Evolutionary conservation across 106 monocot genomes (phyloP).

Genomic region (Allium sativum): DNA sequence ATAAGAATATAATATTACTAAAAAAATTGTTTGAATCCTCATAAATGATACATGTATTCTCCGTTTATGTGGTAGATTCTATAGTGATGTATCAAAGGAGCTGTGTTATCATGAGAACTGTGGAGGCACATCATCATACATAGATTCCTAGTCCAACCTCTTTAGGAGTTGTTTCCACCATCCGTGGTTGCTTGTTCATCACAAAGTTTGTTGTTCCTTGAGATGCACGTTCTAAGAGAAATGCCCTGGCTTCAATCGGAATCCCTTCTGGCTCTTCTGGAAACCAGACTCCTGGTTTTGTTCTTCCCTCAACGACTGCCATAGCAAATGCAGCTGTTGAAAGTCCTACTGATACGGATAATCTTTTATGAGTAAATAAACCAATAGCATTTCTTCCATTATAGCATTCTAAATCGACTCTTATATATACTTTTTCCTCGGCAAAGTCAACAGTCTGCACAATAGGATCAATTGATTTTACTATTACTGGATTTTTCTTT

Average conservation of each 20-base stretch:
- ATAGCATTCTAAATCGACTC: conserved; percentile 91
- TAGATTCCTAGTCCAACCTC: conserved; percentile 78
- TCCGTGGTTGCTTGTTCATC: conserved; percentile 87
- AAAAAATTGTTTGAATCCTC: no score
- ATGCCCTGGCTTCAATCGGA: conserved; percentile 54
- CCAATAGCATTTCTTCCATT: conserved; percentile 67
- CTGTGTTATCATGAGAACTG: no score
- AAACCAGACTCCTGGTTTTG: conserved; percentile 96
- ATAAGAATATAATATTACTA: no score
- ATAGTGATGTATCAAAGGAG: no score
- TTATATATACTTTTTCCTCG: conserved; percentile 79
- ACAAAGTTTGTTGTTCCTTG: conserved; percentile 67
- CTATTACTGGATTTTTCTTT: conserved; percentile 57
- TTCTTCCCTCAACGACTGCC: conserved; percentile 66
- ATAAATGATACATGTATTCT: no score
- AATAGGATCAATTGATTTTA: conserved; percentile 63
- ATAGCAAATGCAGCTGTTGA: conserved; percentile 79
- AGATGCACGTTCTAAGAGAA: conserved; percentile 68
- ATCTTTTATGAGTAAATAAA: conserved; percentile 75
- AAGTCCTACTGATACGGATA: conserved; percentile 69
- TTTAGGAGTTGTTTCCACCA: conserved; percentile 86
- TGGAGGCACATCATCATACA: conserved; percentile 16
- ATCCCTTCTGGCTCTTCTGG: conserved; percentile 89
- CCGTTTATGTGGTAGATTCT: no score
- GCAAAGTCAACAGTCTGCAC: conserved; percentile 78